These are phyloP conservation scores for Xylariaceae sp. DNA, from an alignment of 2,329 filamentous ascomycete species.

Conservation along the genomic window DNA sequence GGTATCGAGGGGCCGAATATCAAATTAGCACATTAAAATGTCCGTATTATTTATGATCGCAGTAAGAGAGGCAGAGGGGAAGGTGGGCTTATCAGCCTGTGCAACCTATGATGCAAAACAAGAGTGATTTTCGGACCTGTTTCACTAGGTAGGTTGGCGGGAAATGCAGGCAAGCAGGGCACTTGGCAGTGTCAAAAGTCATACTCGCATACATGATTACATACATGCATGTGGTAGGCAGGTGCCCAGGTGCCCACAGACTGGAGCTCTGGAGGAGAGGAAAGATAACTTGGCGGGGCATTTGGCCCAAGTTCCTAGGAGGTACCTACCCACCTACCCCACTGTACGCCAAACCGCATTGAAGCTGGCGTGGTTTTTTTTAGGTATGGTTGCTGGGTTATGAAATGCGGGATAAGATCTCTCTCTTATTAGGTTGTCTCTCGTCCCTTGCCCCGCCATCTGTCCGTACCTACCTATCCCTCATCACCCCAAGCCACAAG, in stretches of 20 bases:
- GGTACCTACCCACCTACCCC: neutral
- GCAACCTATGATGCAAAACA: neutral
- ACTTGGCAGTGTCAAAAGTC: too few relatives aligned
- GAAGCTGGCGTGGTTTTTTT: slow-evolving; percentile 17
- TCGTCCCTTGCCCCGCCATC: neutral
- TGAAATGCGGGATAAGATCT: neutral
- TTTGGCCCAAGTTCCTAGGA: neutral
- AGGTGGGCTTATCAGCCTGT: neutral
- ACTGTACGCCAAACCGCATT: slow-evolving; percentile 16
- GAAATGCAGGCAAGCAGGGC: neutral
- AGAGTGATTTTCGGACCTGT: neutral
- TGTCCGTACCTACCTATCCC: neutral
- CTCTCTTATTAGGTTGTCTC: neutral
- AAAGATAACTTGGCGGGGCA: neutral
- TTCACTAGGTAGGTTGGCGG: neutral
- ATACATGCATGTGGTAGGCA: neutral
- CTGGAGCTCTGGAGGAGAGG: too few relatives aligned
- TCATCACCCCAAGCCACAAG: neutral
- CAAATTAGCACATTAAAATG: too few relatives aligned
- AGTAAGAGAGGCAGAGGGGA: too few relatives aligned
- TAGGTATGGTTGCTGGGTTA: neutral
- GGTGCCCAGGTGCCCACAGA: too few relatives aligned
- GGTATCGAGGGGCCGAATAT: too few relatives aligned
- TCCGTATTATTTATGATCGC: too few relatives aligned
- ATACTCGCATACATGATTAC: too few relatives aligned